Percentiles rank a stretch among this genome's conserved stretches.
Conservation (phyloP, 2,329 filamentous ascomycete species). For the Nakataea oryzae region DNA sequence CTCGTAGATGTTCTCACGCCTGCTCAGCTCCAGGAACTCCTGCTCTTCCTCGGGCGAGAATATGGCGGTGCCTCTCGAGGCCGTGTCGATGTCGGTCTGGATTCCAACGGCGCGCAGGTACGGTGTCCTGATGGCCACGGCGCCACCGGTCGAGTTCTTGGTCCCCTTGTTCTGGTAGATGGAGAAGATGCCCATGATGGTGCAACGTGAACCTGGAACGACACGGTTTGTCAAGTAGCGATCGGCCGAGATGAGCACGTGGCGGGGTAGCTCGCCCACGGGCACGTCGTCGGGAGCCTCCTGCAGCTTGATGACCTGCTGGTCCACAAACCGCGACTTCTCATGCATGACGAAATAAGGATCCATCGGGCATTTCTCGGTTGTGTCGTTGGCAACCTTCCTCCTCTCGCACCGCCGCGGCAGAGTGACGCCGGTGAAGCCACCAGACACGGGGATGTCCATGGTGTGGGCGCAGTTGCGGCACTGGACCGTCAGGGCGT, state of each 20-base stretch:
- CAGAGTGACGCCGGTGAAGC: conserved; percentile 78
- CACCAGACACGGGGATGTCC: conserved; percentile 64
- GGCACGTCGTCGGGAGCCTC: conserved; percentile 96
- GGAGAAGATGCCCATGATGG: conserved; percentile 93
- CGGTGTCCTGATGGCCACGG: conserved; percentile 90
- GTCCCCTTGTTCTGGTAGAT: conserved; percentile 91
- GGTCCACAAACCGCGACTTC: conserved; percentile 88
- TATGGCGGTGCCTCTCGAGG: conserved; percentile 69
- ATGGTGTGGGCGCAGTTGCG: conserved; percentile 70
- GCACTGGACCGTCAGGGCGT: conserved; percentile 76
- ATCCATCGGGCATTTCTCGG: conserved; percentile 76
- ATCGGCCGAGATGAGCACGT: conserved; percentile 94
- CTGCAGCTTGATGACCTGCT: conserved; percentile 95
- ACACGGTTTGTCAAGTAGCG: conserved; percentile 92
- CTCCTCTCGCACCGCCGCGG: conserved; percentile 65
- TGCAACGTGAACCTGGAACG: conserved; percentile 88
- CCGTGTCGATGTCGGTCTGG: conserved; percentile 81
- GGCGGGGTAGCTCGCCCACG: conserved; percentile 87
- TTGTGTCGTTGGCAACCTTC: conserved; percentile 53
- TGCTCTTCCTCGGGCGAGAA: conserved; percentile 97
- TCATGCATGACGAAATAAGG: conserved; percentile 96
- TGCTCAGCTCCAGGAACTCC: conserved; percentile 85
- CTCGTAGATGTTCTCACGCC: conserved; percentile 84
- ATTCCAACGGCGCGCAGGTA: conserved; percentile 91
- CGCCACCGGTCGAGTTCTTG: conserved; percentile 65